Base-by-base conservation (phyloP, 2,329 filamentous ascomycete species). In the Trichophyton equinum region DNA sequence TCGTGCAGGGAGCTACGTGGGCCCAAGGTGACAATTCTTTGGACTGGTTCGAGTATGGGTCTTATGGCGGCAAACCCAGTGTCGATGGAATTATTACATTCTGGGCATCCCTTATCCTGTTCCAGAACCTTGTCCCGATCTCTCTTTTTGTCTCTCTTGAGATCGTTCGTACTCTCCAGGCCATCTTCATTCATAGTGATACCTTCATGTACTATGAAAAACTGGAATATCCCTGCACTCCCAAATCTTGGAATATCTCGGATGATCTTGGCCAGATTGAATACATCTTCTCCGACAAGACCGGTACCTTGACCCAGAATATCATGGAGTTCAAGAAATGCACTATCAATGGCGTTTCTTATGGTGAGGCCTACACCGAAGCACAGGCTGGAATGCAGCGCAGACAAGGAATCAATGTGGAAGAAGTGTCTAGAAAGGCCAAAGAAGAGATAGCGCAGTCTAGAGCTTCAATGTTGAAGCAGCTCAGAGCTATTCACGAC, bases 241-340 rank as follows among this genome's bases (percentile, higher is more conserved):
- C 95, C 4, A 97, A 97, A 71, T 91, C 91, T 0, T 99, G 94
- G 94, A 99, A 97, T 71, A 97, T 99, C 58, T 97, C 92, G 0
- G 94, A 99, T 70, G 95, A 99, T 68, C 81, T 99, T 55, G 94
- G 94, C 11, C 94, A 99, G 75, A 96, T 99, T 64, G 94, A 97
- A 75, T 99, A 97, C 77, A 96, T 99, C 66, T 99, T 99, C 74
- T 96, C 89, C 0, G 89, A 95, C 79, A 95, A 95, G 76, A 95
- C 89, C 0, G 89, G 89, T 62, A 95, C 89, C 1, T 76, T 95
- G 65, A 95, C 89, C 0, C 89, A 95, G 69, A 95, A 95, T 71
- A 88, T 95, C 59, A 95, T 95, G 94, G 95, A 99, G 73, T 99
- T 97, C 82, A 99, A 97, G 75, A 99, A 99, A 75, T 91, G 88